Conservation (phyloP, 495 filamentous ascomycete genomes). For the Staphylotrichum tortipilum region DNA sequence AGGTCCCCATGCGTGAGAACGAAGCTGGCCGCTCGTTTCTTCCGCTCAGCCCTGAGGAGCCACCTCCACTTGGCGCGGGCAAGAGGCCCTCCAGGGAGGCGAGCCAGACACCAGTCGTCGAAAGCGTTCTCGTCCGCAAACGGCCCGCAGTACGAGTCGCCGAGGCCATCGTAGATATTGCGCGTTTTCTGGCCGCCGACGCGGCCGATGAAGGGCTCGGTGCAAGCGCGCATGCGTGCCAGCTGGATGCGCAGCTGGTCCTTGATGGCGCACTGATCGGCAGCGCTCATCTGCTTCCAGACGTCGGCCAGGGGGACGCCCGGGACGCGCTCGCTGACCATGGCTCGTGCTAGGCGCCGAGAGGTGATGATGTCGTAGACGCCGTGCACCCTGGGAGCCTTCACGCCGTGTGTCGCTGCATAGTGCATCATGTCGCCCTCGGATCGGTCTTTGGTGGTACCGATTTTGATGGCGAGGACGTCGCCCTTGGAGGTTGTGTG, state of each 20-base stretch:
- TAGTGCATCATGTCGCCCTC: conserved; percentile 1
- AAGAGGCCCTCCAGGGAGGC: not conserved
- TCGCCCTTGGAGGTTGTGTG: not conserved
- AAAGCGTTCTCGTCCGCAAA: not conserved
- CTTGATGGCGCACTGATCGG: not conserved
- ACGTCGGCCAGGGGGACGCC: not conserved
- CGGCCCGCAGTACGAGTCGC: not conserved
- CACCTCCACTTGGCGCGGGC: not conserved
- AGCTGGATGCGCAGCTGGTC: not conserved
- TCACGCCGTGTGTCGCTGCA: not conserved
- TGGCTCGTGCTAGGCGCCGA: not conserved
- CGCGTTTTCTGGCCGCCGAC: not conserved
- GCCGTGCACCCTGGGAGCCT: not conserved
- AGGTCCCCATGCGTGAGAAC: conserved; percentile 5
- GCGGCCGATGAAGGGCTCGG: not conserved
- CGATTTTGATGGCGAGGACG: not conserved
- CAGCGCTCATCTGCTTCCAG: not conserved
- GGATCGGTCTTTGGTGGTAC: not conserved
- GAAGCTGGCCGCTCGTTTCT: not conserved
- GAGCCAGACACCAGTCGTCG: conserved; percentile 1
- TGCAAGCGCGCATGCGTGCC: not conserved
- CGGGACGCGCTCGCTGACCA: not conserved
- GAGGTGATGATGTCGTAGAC: not conserved
- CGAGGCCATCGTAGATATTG: not conserved
- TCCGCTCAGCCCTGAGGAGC: not conserved